phyloP scores from a whole-genome alignment of 1,284 basidiomycete species.

The Pyrrhoderma lamaoense region DNA sequence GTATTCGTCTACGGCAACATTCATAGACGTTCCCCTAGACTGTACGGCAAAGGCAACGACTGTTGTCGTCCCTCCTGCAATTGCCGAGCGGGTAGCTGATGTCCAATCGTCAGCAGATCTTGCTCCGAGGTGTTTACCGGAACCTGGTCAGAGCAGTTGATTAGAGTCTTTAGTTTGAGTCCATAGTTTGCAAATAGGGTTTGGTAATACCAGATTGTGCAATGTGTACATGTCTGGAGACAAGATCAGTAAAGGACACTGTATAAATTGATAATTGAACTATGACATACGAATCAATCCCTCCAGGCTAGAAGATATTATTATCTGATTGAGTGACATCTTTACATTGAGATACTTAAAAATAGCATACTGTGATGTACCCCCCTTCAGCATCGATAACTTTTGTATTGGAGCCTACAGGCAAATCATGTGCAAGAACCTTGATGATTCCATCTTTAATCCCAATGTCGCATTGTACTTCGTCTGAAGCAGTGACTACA shows the following conservation, averaged over 20 bases:
- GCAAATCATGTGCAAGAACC: slow-evolving; percentile 19
- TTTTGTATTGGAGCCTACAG: slow-evolving; percentile 6
- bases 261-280: slow-evolving; percentile 4
- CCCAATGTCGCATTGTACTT: slow-evolving; percentile 21
- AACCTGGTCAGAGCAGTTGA: slow-evolving; percentile 12
- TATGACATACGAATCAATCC: slow-evolving; percentile 20
- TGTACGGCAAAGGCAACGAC: slow-evolving; percentile 22
- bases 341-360: not conserved
- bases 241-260: not conserved
- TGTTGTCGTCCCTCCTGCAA: slow-evolving; percentile 23
- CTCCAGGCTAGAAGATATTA: slow-evolving; percentile 16
- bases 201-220: slow-evolving; percentile 14
- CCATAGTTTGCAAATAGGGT: not conserved
- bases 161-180: slow-evolving; percentile 8
- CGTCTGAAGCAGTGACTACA: slow-evolving; percentile 21
- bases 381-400: slow-evolving; percentile 22
- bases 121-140: slow-evolving; percentile 14
- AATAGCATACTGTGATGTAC: slow-evolving; percentile 18
- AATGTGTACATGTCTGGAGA: not conserved
- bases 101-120: slow-evolving; percentile 19
- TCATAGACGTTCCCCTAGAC: slow-evolving; percentile 17
- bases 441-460: slow-evolving; percentile 21
- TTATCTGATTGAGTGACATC: not conserved
- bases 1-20: slow-evolving; percentile 21
- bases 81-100: slow-evolving; percentile 21